These are phyloP conservation scores for Hypomontagnella monticulosa DNA, from an alignment of 495 filamentous ascomycete genomes.

Conservation along the genomic window DNA sequence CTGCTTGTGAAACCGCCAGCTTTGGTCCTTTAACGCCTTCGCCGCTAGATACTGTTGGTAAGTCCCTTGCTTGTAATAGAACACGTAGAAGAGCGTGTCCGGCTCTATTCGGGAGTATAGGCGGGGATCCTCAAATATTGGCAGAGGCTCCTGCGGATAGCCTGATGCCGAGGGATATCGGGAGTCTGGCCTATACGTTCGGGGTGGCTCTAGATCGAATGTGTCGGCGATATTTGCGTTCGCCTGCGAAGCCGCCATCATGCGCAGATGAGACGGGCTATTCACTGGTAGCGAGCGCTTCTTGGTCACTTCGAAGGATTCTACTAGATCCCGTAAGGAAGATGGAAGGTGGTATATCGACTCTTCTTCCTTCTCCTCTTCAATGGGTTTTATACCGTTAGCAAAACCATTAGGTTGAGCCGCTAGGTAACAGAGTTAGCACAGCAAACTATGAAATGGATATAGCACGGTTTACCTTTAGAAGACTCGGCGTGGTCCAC, in stretches of 20 bases:
- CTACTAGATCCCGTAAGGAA: slow-evolving; percentile 85
- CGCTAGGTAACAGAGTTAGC: slow-evolving; percentile 43
- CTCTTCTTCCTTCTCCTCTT: slow-evolving; percentile 70
- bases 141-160: slow-evolving; percentile 89
- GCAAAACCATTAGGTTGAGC: slow-evolving; percentile 64
- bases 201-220: slow-evolving; percentile 81
- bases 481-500: slow-evolving; percentile 48
- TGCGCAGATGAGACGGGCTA: slow-evolving; percentile 72
- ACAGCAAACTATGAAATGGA: slow-evolving; percentile 16
- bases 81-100: slow-evolving; percentile 97
- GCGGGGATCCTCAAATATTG: slow-evolving; percentile 88
- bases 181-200: slow-evolving; percentile 82
- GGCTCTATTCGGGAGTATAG: slow-evolving; percentile 91
- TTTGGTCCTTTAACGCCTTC: slow-evolving; percentile 93
- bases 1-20: slow-evolving; percentile 99
- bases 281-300: slow-evolving; percentile 65
- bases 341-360: slow-evolving; percentile 95
- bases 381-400: slow-evolving; percentile 59
- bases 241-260: slow-evolving; percentile 75
- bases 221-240: slow-evolving; percentile 71
- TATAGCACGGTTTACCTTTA: slow-evolving; percentile 47
- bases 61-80: slow-evolving; percentile 96
- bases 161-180: slow-evolving; percentile 73
- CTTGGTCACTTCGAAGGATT: slow-evolving; percentile 88
- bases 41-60: slow-evolving; percentile 98